Percentiles rank a stretch among this genome's conserved stretches.
Evolutionary conservation across 2,329 filamentous ascomycete genomes (phyloP).

Genomic region (Fusarium sp.): DNA sequence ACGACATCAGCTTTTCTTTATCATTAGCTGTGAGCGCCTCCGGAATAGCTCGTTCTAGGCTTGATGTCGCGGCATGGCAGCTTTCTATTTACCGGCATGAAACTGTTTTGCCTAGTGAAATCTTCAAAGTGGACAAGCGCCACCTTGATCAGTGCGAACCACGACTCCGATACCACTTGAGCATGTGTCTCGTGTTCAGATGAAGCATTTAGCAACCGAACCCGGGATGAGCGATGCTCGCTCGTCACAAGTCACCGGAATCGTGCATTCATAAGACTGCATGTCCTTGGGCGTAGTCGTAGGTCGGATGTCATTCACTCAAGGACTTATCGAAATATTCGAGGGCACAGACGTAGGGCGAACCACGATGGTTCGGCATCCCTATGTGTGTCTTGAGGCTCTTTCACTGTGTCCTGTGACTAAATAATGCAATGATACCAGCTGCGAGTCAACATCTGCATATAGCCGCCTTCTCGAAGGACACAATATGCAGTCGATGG

Average conservation of each 20-base stretch:
- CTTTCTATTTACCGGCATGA: constrained; percentile 1
- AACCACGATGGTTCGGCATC: neutral
- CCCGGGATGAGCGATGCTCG: neutral
- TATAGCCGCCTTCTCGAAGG: constrained; percentile 19
- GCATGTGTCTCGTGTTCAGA: constrained; percentile 40
- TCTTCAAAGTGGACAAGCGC: constrained; percentile 21
- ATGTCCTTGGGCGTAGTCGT: neutral
- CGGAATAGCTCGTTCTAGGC: neutral
- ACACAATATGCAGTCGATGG: constrained; percentile 24
- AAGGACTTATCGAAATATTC: constrained; percentile 3
- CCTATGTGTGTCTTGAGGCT: constrained; percentile 14
- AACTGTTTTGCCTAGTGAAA: constrained; percentile 10
- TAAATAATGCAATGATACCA: constrained; percentile 1
- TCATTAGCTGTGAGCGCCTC: neutral
- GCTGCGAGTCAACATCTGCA: constrained; percentile 18
- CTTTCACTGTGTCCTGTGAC: constrained; percentile 4
- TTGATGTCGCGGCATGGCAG: constrained; percentile 5
- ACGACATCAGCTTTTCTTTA: neutral
- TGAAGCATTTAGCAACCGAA: constrained; percentile 1
- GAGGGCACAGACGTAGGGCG: neutral
- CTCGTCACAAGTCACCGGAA: constrained; percentile 24
- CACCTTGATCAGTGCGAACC: constrained; percentile 10
- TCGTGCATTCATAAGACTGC: constrained; percentile 18
- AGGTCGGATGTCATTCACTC: neutral
- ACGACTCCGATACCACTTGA: constrained; percentile 20